These are phyloP conservation scores for Pleurotus ostreatus DNA, from an alignment of 768 basidiomycete species.

Conservation along the genomic window DNA sequence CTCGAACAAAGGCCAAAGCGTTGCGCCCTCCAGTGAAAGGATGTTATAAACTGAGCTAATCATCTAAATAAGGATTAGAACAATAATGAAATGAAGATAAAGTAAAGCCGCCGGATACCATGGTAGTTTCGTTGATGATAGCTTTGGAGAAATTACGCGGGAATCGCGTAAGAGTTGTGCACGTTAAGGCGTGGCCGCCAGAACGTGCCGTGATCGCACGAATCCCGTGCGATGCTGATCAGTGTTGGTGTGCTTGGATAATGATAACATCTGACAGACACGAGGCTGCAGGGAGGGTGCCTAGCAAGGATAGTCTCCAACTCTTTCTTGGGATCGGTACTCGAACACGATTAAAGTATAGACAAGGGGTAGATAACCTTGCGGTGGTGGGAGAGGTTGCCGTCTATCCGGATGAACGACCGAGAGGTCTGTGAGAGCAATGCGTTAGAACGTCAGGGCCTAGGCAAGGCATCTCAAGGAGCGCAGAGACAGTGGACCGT, in stretches of 20 bases:
- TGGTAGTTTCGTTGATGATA: background rate
- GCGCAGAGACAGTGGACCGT: background rate
- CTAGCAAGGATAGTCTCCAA: background rate
- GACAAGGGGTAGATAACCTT: background rate
- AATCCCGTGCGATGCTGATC: background rate
- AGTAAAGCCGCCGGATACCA: background rate
- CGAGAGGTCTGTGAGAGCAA: background rate
- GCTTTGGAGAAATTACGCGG: background rate
- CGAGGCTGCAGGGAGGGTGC: slow-evolving; percentile 7
- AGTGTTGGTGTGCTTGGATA: background rate
- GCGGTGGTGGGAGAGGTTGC: background rate
- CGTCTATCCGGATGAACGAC: background rate
- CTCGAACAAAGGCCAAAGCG: background rate
- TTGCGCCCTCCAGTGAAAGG: no score
- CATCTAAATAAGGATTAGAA: background rate
- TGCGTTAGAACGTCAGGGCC: background rate
- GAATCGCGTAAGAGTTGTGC: slow-evolving; percentile 1
- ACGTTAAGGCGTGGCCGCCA: background rate
- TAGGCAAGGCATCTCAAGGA: background rate
- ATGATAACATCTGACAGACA: slow-evolving; percentile 8
- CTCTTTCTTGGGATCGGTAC: background rate
- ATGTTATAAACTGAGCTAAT: no score
- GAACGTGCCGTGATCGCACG: background rate
- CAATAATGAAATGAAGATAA: background rate
- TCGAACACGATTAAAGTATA: background rate